Base-by-base conservation (phyloP, 2,329 filamentous ascomycete genomes). In the Emergomyces pasteurianus region DNA sequence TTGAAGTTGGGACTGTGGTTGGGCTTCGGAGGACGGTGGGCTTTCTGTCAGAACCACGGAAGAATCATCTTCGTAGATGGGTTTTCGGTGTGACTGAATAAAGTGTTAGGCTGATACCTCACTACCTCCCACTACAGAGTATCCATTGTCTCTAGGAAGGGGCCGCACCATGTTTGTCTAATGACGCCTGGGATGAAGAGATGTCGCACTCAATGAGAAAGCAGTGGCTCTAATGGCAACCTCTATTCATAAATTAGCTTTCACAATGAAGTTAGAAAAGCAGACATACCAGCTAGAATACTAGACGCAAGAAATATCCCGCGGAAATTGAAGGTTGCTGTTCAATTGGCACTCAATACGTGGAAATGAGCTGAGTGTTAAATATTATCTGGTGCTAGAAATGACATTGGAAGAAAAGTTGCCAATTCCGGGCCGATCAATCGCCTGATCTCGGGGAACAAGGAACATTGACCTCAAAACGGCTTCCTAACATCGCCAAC, bases 281-380 rank as follows among this genome's bases (percentile, higher is more conserved):
- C 21, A 47, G 3, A 66, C 69, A 60, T 71, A 77, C 75, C 72
- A 72, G 72, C 62, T 72, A 69, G 65, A 75, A 69, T 66, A 75
- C 70, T 70, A 72, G 72, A 70, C 73, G 72, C 67, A 75, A 73
- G 63, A 72, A 72, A 71, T 73, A 75, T 75, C 64, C 28, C 50
- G 66, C 66, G 67, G 62, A 62, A 65, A 63, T 64, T 61, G 63
- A 64, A 64, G 59, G 50, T 58, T 62, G 62, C 63, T 38, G 67
- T 67, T 64, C 67, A 70, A 69, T 70, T 66, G 68, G 63, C 66
- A 54, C 63, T 60, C 63, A 54, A 54, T 47, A 7, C 26, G 49
- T 16, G 16, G 58, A 67, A 66, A 66, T 65, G 67, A 67, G 67
- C 62, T 65, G 62, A 28, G 36, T 18, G 50, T 9, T 16, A 26